Base-by-base conservation (phyloP, 2,329 filamentous ascomycete species). In the Xylariales sp. region DNA sequence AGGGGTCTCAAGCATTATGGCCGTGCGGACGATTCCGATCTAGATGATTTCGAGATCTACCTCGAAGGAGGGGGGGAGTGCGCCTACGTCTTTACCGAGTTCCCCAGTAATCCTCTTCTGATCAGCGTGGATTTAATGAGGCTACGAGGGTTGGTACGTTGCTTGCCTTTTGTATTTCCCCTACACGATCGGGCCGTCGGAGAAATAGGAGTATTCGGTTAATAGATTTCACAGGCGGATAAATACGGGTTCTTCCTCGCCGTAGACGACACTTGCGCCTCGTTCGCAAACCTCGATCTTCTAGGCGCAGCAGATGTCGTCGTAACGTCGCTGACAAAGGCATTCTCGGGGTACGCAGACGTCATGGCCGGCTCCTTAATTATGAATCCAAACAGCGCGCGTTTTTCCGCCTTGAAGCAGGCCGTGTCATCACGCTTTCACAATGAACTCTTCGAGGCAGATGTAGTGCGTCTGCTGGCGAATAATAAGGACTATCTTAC, bases 291-390 rank as follows among this genome's bases (percentile, higher is more conserved):
- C 72, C 74, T 86, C 65, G 84, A 89, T 72, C 75, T 89, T 41
- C 74, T 87, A 3, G 70, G 76, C 5, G 77, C 80, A 0, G 82
- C 83, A 1, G 86, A 89, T 69, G 74, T 87, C 0, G 68, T 89
- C 36, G 70, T 72, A 7, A 78, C 71, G n/a, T 74, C 73, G 1
- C 62, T 89, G 16, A 89, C 86, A n/a, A 89, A 89, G 75, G 81
- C 82, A 1, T 89, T 90, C 73, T 86, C 79, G 67, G 88, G 88
- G 16, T 83, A 83, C 67, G 81, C 85, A 28, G 82, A 90, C 71
- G 65, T 73, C 14, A 71, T 75, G 65, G 73, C 66, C 14, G 73
- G 73, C 16, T 74, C 70, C 7, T 45, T 73, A 10, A 70, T 65
- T n/a, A 34, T 76, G 45, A 76, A 76, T 54, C 74, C 74, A 1